Base-by-base conservation (phyloP, 768 basidiomycete genomes). In the Lentinus brumalis region DNA sequence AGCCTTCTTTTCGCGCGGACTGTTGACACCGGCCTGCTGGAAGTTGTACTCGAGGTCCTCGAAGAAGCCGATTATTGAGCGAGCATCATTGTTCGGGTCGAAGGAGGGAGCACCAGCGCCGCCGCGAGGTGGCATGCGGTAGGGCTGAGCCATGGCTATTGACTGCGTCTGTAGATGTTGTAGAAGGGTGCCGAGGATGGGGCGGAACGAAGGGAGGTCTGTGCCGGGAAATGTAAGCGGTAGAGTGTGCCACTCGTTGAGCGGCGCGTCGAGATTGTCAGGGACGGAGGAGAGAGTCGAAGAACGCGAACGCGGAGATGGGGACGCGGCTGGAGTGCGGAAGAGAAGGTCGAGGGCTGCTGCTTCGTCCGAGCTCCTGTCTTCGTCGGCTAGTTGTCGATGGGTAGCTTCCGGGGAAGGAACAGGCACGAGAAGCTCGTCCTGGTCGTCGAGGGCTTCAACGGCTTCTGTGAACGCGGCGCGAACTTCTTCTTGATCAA, bases 51-150 rank as follows among this genome's bases (percentile, higher is more conserved):
- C 55, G 0, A 64, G 45, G 12, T 64, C 59, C 21, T 64, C 57
- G 30, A 64, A 64, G 55, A 56, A 64, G 50, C 56, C 54, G 49
- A 50, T 50, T 18, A 64, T 56, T 5, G 63, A 5, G 15, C 51
- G 55, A 0, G 54, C 53, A 2, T 60, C 30, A 1, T 14, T 31
- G 31, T 32, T 15, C 0, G 50, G 63, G 21, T 60, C 59, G 40
- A 60, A 64, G 18, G 8, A 26, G 0, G 63, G 63, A 29, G 63
- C 63, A 2, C 53, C 54, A 0, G 62, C 5, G 1, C 53, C 53
- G n/a, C 62, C 62, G 30, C 54, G 57, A 1, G 44, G 35, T 0
- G 62, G 62, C 16, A 63, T 32, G 14, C 60, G 60, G 15, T 56
- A 61, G 0, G 54, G 53, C 9, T 42, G 41, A 2, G 59, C 12